Evolutionary conservation across 2,329 filamentous ascomycete genomes (phyloP).

Genomic region (Acrocalymma vagum): DNA sequence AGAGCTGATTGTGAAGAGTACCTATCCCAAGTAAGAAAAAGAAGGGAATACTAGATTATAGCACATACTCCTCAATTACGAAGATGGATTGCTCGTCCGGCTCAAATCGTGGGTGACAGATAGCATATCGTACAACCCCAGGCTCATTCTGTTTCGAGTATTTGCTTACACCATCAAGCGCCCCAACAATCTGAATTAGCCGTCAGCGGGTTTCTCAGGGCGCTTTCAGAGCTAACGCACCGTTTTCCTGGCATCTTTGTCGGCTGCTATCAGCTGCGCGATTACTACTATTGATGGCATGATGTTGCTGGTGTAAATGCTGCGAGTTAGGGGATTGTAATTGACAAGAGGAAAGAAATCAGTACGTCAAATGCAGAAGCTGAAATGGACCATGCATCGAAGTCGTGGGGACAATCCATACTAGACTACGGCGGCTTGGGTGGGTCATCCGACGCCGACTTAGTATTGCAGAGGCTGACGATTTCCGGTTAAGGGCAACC

Average conservation of each 20-base stretch:
- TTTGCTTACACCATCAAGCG: constrained; percentile 13
- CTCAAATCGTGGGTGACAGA: constrained; percentile 15
- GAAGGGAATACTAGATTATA: neutral
- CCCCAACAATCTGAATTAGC: constrained; percentile 19
- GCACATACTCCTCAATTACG: constrained; percentile 28
- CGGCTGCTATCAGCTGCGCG: constrained; percentile 14
- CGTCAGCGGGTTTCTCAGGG: neutral
- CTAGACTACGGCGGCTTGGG: no score
- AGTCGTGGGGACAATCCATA: no score
- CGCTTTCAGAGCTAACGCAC: constrained; percentile 1
- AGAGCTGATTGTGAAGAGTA: constrained; percentile 26
- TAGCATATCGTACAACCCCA: constrained; percentile 18
- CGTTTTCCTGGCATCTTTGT: constrained; percentile 11
- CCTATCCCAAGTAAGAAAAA: constrained; percentile 14
- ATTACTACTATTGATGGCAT: constrained; percentile 20
- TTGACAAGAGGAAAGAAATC: no score
- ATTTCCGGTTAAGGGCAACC: no score
- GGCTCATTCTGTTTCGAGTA: constrained; percentile 21
- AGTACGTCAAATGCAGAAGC: no score
- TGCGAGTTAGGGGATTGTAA: no score
- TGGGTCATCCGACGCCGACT: no score
- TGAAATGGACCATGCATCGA: no score
- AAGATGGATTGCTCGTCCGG: constrained; percentile 20
- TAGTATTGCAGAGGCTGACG: no score
- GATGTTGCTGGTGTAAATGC: constrained; percentile 1